Evolutionary conservation across 139 green algal species (phyloP).

Genomic region (Tetraselmis chui): DNA sequence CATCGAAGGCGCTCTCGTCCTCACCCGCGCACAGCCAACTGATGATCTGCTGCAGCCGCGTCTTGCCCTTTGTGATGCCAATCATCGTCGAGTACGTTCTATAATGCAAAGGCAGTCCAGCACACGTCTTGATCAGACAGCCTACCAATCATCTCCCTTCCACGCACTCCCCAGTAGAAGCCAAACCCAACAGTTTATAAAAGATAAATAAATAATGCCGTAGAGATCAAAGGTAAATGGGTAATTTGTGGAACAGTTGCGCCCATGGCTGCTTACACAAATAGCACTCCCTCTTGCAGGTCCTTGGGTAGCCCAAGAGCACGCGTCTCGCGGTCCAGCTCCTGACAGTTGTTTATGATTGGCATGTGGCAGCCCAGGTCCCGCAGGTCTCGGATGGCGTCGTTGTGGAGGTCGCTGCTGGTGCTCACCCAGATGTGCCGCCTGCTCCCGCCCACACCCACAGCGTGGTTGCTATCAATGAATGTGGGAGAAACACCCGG

Average conservation of each 20-base stretch:
- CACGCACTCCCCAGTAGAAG: no score
- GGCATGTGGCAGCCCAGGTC: slow-evolving; percentile 57
- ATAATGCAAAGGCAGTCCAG: no score
- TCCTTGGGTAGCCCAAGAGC: slow-evolving; percentile 59
- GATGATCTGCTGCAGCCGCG: slow-evolving; percentile 61
- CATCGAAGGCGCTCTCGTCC: slow-evolving; percentile 43
- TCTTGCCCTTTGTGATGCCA: slow-evolving; percentile 12
- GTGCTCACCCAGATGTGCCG: slow-evolving; percentile 66
- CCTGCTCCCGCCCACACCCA: slow-evolving; percentile 2
- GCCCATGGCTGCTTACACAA: slow-evolving; percentile 60
- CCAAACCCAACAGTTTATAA: no score
- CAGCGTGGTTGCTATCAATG: no score
- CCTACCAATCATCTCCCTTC: no score
- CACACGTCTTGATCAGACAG: no score
- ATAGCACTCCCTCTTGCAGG: slow-evolving; percentile 73
- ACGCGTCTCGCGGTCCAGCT: slow-evolving; percentile 58
- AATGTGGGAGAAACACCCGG: no score
- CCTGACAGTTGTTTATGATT: slow-evolving; percentile 60
- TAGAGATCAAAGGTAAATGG: no score
- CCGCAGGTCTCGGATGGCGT: slow-evolving; percentile 61
- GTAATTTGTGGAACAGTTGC: no score
- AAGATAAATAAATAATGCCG: no score
- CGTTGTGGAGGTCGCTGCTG: slow-evolving; percentile 57
- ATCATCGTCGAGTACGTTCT: slow-evolving; percentile 79
- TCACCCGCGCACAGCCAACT: slow-evolving; percentile 54